These are phyloP conservation scores for Hyphopichia wangnamkhiaoensis DNA, from an alignment of 1,139 yeast species.

Conservation along the genomic window DNA sequence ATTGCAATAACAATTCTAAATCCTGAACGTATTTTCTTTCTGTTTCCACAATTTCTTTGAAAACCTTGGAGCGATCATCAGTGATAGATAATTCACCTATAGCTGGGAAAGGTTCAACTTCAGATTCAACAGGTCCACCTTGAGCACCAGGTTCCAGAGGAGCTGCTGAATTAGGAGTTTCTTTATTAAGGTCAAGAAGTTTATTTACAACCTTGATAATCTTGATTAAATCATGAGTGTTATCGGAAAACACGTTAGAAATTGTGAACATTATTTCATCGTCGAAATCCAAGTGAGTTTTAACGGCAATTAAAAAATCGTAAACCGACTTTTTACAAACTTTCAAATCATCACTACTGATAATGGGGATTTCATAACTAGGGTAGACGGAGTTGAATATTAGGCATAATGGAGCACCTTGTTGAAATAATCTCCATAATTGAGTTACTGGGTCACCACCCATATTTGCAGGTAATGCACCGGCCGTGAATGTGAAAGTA, in stretches of 20 bases:
- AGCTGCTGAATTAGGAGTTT: constrained; percentile 4
- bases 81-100: constrained; percentile 34
- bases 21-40: constrained; percentile 94
- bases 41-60: constrained; percentile 81
- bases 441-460: constrained; percentile 92
- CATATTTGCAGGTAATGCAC: constrained; percentile 70
- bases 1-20: constrained; percentile 68
- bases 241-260: constrained; percentile 83
- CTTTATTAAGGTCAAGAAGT: constrained; percentile 32
- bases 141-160: constrained; percentile 3
- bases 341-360: constrained; percentile 75
- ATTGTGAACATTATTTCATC: constrained; percentile 84
- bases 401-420: constrained; percentile 89
- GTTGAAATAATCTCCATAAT: constrained; percentile 83
- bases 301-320: constrained; percentile 87
- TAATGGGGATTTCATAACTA: constrained; percentile 49
- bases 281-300: constrained; percentile 68
- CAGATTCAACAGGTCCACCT: constrained; percentile 4
- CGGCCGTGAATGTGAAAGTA: constrained; percentile 67
- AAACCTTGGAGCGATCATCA: constrained; percentile 71
- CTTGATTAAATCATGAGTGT: constrained; percentile 73
- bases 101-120: constrained; percentile 10
- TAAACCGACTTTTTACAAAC: constrained; percentile 88
- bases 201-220: constrained; percentile 70
- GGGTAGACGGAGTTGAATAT: constrained; percentile 63